Percentiles rank a stretch among this genome's conserved stretches.
phyloP scores from a whole-genome alignment of 768 basidiomycete species.

The Kwoniella heveanensis region DNA sequence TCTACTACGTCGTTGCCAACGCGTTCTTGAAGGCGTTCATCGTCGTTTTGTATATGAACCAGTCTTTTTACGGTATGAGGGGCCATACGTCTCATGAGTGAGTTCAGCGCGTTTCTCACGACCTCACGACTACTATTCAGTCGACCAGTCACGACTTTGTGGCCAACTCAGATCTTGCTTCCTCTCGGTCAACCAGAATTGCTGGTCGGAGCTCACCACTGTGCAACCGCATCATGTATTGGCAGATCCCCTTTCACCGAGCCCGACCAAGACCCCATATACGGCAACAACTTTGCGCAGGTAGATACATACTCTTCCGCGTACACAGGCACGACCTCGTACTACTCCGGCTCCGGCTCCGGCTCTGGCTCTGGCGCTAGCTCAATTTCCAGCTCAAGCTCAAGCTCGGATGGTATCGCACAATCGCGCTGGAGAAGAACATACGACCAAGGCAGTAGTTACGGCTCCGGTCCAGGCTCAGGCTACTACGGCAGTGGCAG shows the following conservation, averaged over 20 bases:
- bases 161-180: too few relatives aligned
- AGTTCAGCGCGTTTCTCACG: too few relatives aligned
- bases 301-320: background rate
- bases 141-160: too few relatives aligned
- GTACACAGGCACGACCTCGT: background rate
- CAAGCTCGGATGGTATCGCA: background rate
- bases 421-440: background rate
- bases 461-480: background rate
- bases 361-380: background rate
- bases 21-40: conserved; percentile 38
- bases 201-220: too few relatives aligned
- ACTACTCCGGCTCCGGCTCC: background rate
- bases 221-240: background rate
- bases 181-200: too few relatives aligned
- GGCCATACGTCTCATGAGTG: conserved; percentile 21
- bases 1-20: conserved; percentile 34
- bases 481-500: background rate
- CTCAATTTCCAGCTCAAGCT: background rate
- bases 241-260: conserved; percentile 1
- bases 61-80: conserved; percentile 35
- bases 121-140: too few relatives aligned
- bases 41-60: conserved; percentile 33
- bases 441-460: background rate
- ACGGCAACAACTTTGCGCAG: background rate
- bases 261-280: background rate